These are phyloP conservation scores for Cryphonectria parasitica DNA, from an alignment of 2,329 filamentous ascomycete species.

Conservation along the genomic window DNA sequence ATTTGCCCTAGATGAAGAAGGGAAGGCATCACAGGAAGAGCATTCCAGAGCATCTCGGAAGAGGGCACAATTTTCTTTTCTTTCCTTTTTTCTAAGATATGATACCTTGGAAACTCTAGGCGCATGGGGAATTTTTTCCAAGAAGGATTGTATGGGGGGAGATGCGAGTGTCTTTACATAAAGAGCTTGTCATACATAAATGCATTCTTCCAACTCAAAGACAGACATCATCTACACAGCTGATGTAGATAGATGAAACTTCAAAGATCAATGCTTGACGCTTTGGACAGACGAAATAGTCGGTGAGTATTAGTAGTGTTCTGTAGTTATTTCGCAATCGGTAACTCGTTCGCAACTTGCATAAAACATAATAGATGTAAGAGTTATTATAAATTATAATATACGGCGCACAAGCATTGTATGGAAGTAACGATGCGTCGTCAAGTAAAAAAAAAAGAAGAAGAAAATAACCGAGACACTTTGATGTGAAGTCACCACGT, in stretches of 20 bases:
- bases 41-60: too few species aligned
- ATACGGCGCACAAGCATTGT: not conserved
- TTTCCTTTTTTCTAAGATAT: not conserved
- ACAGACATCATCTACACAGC: not conserved
- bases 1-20: not conserved
- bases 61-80: not conserved
- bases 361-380: not conserved
- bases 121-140: too few species aligned
- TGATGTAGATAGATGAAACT: not conserved
- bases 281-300: not conserved
- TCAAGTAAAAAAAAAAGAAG: too few species aligned
- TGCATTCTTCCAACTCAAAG: not conserved
- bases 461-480: not conserved
- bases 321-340: not conserved
- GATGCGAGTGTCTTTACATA: not conserved
- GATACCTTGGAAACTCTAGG: not conserved
- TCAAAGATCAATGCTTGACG: not conserved
- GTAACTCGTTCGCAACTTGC: not conserved
- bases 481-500: not conserved
- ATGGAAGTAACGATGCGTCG: not conserved
- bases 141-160: not conserved
- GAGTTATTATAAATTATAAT: not conserved
- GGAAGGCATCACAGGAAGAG: not conserved
- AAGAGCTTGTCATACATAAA: not conserved
- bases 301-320: not conserved